Percentiles rank a stretch among this genome's conserved stretches.
Conservation (phyloP, 129 eudicot genomes). For the Artemisia tridentata region DNA sequence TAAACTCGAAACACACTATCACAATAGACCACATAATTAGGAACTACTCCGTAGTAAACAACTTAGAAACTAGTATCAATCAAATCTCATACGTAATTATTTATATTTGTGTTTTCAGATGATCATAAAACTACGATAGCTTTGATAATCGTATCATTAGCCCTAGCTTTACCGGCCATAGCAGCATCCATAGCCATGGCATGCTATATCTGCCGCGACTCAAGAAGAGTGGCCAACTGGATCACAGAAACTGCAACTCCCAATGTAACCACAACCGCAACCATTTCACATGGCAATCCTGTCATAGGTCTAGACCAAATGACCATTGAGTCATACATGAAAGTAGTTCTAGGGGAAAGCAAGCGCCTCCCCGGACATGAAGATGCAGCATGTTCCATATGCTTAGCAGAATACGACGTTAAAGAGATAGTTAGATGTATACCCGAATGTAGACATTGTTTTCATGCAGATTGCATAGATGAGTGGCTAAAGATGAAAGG, state of each 20-base stretch:
- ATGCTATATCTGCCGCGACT: constrained; percentile 32
- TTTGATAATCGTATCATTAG: constrained; percentile 44
- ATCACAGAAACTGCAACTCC: constrained; percentile 24
- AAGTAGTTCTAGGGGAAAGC: constrained; percentile 69
- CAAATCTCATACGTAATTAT: constrained; percentile 2
- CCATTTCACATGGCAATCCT: background rate
- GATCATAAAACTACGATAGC: constrained; percentile 25
- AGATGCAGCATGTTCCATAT: constrained; percentile 61
- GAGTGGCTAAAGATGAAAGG: constrained; percentile 70
- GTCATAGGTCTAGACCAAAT: constrained; percentile 53
- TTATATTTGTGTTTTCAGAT: constrained; percentile 27
- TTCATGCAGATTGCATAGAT: constrained; percentile 72
- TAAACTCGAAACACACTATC: background rate
- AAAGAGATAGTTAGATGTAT: constrained; percentile 55
- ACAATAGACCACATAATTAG: background rate
- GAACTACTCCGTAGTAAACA: background rate
- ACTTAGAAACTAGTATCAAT: background rate
- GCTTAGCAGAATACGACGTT: constrained; percentile 56
- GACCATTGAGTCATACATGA: constrained; percentile 68
- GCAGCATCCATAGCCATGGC: constrained; percentile 35
- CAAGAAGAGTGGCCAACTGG: constrained; percentile 25
- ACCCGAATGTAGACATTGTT: constrained; percentile 76
- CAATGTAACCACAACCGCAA: constrained; percentile 9
- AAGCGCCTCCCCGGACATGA: constrained; percentile 62
- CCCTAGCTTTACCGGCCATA: constrained; percentile 56